phyloP scores from a whole-genome alignment of 1,139 yeast species.

The Magnusiomyces paraingens region DNA sequence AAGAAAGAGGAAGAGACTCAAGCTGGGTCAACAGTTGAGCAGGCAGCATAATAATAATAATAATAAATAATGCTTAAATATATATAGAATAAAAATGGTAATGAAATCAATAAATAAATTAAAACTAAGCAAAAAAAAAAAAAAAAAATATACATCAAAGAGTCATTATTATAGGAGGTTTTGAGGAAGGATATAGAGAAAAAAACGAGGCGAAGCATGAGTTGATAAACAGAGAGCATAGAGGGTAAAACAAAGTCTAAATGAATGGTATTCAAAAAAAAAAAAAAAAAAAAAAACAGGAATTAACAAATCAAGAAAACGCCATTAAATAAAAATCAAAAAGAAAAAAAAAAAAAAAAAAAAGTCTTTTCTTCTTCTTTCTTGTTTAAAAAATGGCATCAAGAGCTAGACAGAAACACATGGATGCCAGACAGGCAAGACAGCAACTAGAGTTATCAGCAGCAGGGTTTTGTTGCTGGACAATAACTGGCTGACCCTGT shows the following conservation, averaged over 20 bases:
- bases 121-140: neutral
- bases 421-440: constrained; percentile 35
- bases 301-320: neutral
- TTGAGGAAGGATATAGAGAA: neutral
- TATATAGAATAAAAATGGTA: neutral
- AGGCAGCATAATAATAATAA: neutral
- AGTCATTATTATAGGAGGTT: neutral
- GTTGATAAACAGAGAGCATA: neutral
- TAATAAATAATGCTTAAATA: constrained; percentile 1
- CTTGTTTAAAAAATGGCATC: constrained; percentile 22
- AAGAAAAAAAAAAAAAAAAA: neutral
- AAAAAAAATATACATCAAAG: neutral
- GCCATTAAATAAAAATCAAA: neutral
- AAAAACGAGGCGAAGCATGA: neutral
- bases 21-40: constrained; percentile 25
- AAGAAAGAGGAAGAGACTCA: constrained; percentile 17
- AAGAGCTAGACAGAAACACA: constrained; percentile 36
- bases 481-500: constrained; percentile 35
- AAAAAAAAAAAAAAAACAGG: neutral
- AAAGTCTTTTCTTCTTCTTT: neutral
- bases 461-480: constrained; percentile 32
- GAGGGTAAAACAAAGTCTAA: neutral
- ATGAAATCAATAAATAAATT: neutral
- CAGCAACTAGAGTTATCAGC: constrained; percentile 30
- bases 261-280: neutral